Conservation (phyloP, 108 stramenopile species). For the Halocafeteria seosinensis region DNA sequence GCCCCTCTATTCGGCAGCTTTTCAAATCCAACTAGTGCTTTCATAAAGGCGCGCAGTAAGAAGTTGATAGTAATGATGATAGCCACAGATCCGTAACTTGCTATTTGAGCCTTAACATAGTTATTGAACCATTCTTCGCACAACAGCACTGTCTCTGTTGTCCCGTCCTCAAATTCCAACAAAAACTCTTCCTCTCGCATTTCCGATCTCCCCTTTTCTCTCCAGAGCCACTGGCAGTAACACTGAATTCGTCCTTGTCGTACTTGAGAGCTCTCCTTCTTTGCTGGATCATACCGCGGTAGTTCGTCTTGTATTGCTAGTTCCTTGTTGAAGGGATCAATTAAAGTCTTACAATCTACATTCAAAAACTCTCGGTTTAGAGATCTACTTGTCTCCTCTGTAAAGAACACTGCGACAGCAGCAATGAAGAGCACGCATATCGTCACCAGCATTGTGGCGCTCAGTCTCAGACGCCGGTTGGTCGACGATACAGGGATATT, state of each 20-base stretch:
- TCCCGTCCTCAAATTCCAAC: background rate
- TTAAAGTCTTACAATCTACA: too few relatives aligned
- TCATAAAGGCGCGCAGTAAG: slow-evolving; percentile 16
- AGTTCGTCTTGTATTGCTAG: background rate
- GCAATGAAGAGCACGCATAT: background rate
- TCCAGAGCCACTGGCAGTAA: slow-evolving; percentile 11
- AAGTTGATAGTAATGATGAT: slow-evolving; percentile 15
- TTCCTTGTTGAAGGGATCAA: slow-evolving; percentile 8
- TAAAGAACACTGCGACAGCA: too few relatives aligned
- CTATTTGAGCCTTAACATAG: slow-evolving; percentile 3
- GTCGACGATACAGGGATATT: slow-evolving; percentile 19
- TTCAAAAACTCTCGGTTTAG: too few relatives aligned
- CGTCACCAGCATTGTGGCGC: background rate
- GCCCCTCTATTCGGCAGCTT: background rate
- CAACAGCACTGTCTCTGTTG: background rate
- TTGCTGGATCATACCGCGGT: too few relatives aligned
- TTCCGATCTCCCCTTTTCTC: slow-evolving; percentile 3
- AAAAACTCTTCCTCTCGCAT: slow-evolving; percentile 5
- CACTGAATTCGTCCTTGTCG: too few relatives aligned
- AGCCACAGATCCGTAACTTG: slow-evolving; percentile 3
- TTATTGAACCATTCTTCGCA: slow-evolving; percentile 3
- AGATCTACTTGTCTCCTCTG: too few relatives aligned
- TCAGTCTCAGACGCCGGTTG: background rate
- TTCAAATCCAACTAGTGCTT: slow-evolving; percentile 19
- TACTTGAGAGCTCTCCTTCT: too few relatives aligned